Percentiles rank a stretch among this genome's conserved stretches.
Conservation (phyloP, 176 grass and related monocot species). For the Tillandsia fasciculata region DNA sequence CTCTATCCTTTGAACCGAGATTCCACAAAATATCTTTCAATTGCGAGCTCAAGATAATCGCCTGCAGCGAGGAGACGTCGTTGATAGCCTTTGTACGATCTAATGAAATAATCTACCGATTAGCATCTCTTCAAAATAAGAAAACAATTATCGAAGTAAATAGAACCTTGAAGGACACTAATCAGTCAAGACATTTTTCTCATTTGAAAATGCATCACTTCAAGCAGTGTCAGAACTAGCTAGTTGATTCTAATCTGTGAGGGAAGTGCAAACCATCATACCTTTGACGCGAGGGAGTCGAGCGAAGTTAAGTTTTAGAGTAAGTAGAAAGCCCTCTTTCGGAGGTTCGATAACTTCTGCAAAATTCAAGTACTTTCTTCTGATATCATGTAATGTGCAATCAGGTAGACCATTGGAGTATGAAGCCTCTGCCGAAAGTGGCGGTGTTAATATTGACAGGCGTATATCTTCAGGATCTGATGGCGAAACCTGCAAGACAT, state of each 20-base stretch:
- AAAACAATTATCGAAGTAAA: background rate
- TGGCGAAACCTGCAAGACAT: conserved; percentile 36
- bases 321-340: conserved; percentile 51
- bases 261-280: conserved; percentile 1
- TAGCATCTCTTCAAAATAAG: conserved; percentile 4
- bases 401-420: conserved; percentile 35
- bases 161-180: too few species aligned
- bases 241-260: background rate
- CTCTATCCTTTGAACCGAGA: conserved; percentile 28
- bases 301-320: conserved; percentile 71
- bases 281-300: conserved; percentile 40
- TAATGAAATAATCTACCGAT: conserved; percentile 15
- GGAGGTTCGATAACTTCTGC: conserved; percentile 57
- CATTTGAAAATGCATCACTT: background rate
- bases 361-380: conserved; percentile 30
- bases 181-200: background rate
- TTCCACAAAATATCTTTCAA: conserved; percentile 46
- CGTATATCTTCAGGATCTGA: conserved; percentile 47
- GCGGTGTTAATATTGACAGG: conserved; percentile 69
- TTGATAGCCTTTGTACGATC: conserved; percentile 46
- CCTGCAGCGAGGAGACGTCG: conserved; percentile 53
- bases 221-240: background rate
- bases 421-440: conserved; percentile 30
- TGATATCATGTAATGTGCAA: conserved; percentile 48
- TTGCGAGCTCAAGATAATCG: conserved; percentile 59